phyloP scores from a whole-genome alignment of 495 filamentous ascomycete species.

The Podospora sp. region DNA sequence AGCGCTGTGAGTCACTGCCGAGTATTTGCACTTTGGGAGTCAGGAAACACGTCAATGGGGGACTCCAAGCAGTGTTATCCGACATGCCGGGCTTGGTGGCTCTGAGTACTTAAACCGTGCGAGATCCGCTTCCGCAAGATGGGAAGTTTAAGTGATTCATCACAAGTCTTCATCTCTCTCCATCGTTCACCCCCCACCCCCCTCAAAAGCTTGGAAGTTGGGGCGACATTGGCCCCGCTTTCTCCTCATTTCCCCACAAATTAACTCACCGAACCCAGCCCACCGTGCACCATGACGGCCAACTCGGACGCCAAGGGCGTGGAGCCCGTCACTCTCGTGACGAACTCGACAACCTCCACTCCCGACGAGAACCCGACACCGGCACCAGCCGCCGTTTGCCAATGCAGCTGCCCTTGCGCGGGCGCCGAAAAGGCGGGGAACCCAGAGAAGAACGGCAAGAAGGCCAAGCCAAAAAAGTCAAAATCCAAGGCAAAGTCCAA shows the following conservation, averaged over 20 bases:
- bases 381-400: neutral
- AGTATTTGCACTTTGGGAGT: neutral
- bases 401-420: slow-evolving; percentile 11
- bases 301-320: slow-evolving; percentile 12
- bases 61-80: neutral
- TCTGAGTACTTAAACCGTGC: neutral
- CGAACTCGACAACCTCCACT: neutral
- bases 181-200: too few species aligned
- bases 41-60: neutral
- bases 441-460: neutral
- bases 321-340: neutral
- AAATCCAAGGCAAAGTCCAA: slow-evolving; percentile 15
- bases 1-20: slow-evolving; percentile 15
- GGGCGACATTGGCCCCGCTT: neutral
- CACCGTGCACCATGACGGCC: slow-evolving; percentile 6
- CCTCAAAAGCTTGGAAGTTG: neutral
- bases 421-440: neutral
- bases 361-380: neutral
- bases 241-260: neutral
- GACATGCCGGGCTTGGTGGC: too few species aligned
- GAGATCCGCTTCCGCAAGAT: neutral
- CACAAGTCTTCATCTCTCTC: neutral
- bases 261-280: neutral
- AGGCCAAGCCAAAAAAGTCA: neutral
- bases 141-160: neutral